Conservation (phyloP, 805 yeast species). For the Pichia insulana region DNA sequence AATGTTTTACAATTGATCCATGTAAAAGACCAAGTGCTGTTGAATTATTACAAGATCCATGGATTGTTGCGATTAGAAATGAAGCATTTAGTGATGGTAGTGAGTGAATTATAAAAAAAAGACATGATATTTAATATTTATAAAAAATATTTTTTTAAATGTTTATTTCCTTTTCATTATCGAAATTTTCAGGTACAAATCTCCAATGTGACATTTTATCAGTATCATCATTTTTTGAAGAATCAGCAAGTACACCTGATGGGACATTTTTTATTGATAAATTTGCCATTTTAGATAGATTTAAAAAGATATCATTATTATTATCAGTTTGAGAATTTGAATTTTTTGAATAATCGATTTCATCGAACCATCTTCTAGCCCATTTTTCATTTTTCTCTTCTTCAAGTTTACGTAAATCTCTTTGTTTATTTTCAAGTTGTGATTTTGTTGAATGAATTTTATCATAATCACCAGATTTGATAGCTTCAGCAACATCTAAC, state of each 20-base stretch:
- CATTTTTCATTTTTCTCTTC: slow-evolving; percentile 53
- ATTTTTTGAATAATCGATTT: slow-evolving; percentile 30
- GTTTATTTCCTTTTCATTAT: slow-evolving; percentile 49
- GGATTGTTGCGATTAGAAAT: slow-evolving; percentile 69
- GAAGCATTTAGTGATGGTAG: slow-evolving; percentile 49
- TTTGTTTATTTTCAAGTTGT: slow-evolving; percentile 72
- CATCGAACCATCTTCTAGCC: slow-evolving; percentile 78
- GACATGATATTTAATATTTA: no score
- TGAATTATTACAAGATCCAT: slow-evolving; percentile 79
- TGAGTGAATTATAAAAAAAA: no score
- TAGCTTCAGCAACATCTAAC: slow-evolving; percentile 83
- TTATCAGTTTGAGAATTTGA: no score
- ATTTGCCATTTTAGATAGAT: slow-evolving; percentile 39
- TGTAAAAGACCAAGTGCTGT: slow-evolving; percentile 71
- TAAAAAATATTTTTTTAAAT: slow-evolving; percentile 19
- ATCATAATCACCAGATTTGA: slow-evolving; percentile 65
- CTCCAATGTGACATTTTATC: slow-evolving; percentile 60
- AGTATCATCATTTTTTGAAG: slow-evolving; percentile 40
- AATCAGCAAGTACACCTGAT: slow-evolving; percentile 43
- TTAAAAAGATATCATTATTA: slow-evolving; percentile 26
- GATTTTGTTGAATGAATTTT: slow-evolving; percentile 69
- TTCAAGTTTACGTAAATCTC: slow-evolving; percentile 73
- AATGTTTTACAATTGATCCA: slow-evolving; percentile 80
- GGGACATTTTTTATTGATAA: slow-evolving; percentile 58
- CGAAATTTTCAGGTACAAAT: slow-evolving; percentile 46